phyloP scores from a whole-genome alignment of 2,329 filamentous ascomycete genomes.

The Periconia sp. region DNA sequence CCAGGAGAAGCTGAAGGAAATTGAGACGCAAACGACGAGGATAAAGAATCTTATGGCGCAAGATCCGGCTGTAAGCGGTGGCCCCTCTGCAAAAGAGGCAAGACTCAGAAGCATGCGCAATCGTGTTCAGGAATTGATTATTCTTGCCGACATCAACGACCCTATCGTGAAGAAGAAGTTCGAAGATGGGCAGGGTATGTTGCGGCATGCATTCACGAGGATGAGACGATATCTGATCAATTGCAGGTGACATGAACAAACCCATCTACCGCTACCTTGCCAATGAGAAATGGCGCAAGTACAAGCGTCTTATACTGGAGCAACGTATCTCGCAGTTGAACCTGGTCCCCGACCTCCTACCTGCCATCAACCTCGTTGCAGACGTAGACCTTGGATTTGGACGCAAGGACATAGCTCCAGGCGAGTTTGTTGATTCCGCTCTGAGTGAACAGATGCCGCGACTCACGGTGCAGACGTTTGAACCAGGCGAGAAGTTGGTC shows the following conservation, averaged over 20 bases:
- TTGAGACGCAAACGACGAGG: slow-evolving; percentile 66
- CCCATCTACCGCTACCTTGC: slow-evolving; percentile 93
- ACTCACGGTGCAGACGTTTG: slow-evolving; percentile 82
- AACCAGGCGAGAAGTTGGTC: slow-evolving; percentile 77
- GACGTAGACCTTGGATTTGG: slow-evolving; percentile 84
- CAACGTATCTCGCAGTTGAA: slow-evolving; percentile 87
- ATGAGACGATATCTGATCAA: slow-evolving; percentile 10
- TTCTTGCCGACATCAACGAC: slow-evolving; percentile 92
- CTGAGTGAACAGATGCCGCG: slow-evolving; percentile 74
- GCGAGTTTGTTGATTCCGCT: slow-evolving; percentile 74
- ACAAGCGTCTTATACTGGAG: slow-evolving; percentile 74
- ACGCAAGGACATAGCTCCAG: slow-evolving; percentile 68
- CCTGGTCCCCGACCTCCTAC: slow-evolving; percentile 84
- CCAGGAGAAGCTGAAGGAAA: slow-evolving; percentile 74
- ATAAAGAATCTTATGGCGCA: slow-evolving; percentile 68
- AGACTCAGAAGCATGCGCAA: slow-evolving; percentile 70
- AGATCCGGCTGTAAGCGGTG: slow-evolving; percentile 61
- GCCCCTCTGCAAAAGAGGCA: slow-evolving; percentile 65
- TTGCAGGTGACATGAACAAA: slow-evolving; percentile 86
- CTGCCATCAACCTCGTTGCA: slow-evolving; percentile 73
- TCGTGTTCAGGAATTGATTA: slow-evolving; percentile 77
- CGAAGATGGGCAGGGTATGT: slow-evolving; percentile 83
- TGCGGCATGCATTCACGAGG: background rate
- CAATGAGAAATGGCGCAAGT: slow-evolving; percentile 82
- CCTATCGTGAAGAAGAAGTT: slow-evolving; percentile 90